phyloP scores from a whole-genome alignment of 495 filamentous ascomycete genomes.

The Podospora pseudoanserina region DNA sequence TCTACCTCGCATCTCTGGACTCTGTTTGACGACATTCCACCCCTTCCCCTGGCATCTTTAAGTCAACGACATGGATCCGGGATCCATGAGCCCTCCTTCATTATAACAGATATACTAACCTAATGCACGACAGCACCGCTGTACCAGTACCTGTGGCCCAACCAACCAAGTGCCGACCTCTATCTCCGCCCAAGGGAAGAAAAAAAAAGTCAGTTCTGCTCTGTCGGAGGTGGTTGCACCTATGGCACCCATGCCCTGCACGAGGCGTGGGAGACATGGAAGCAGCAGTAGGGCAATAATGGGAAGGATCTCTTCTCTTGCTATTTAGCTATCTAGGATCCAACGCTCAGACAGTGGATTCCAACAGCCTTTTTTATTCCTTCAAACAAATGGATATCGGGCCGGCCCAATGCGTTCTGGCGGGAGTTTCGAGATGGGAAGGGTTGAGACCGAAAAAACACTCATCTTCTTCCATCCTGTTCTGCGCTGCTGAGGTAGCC shows the following conservation, averaged over 20 bases:
- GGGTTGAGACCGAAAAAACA: neutral
- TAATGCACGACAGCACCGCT: conserved; percentile 19
- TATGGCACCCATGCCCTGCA: neutral
- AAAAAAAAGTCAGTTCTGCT: conserved; percentile 17
- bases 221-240: neutral
- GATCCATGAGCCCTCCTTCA: conserved; percentile 28
- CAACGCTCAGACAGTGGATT: conserved; percentile 28
- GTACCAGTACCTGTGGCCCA: conserved; percentile 28
- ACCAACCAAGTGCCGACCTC: conserved; percentile 24
- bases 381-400: conserved; percentile 9
- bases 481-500: too few relatives aligned
- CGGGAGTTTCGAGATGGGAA: neutral
- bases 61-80: conserved; percentile 36
- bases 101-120: conserved; percentile 31
- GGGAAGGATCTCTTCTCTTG: neutral
- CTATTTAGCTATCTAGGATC: neutral
- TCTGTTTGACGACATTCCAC: conserved; percentile 31
- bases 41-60: conserved; percentile 25
- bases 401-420: conserved; percentile 3
- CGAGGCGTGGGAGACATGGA: neutral
- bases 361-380: conserved; percentile 1
- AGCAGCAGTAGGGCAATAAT: neutral
- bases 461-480: neutral
- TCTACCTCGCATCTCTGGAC: conserved; percentile 30
- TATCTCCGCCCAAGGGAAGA: conserved; percentile 3